Evolutionary conservation across 345 rosid genomes (phyloP), one percentile per base, ranked within the genome.

Genomic region (Gossypium ekmanianum): DNA sequence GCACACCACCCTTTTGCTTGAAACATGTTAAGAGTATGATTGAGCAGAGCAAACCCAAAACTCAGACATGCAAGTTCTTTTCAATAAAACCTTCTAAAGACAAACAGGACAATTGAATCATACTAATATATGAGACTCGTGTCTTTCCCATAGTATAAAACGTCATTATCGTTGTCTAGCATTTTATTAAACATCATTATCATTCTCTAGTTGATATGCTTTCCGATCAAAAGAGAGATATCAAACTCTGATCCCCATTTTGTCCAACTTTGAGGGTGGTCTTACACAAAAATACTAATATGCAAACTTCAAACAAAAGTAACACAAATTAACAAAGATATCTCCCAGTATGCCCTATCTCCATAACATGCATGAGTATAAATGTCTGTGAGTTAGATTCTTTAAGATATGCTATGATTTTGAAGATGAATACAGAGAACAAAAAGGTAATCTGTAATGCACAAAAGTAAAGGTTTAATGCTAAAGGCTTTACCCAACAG

Each of bases 401-500:
- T 52, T 27, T 55, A 18, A 24, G 61, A 45, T 47, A 56, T 11
- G 27, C 14, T 68, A 61, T 43, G 39, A 9, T 50, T 26, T 71
- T 22, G 39, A 62, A 62, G 10, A 22, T 34, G 22, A 24, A 16
- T 43, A 12, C 18, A 26, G 6, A 54, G 57, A 18, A 51, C 18
- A 61, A 69, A 34, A 34, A 34, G 41, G 41, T 20, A 12, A 54
- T 26, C 1, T 10, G 2, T 3, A 17, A 61, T 45, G 41, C 29
- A 48, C 64, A 26, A 26, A 61, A 26, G 14, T 27, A 26, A 59
- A 34, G 39, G 45, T 65, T 52, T 58, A 61, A 43, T 45, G 20
- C 47, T 34, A 48, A 75, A 66, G 58, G 56, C 54, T 54, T 82
- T 91, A 92, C 97, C 97, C 99, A 9, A 90, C 92, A 70, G 95